Conservation (phyloP, 768 basidiomycete species). For the Pluteus cervinus region DNA sequence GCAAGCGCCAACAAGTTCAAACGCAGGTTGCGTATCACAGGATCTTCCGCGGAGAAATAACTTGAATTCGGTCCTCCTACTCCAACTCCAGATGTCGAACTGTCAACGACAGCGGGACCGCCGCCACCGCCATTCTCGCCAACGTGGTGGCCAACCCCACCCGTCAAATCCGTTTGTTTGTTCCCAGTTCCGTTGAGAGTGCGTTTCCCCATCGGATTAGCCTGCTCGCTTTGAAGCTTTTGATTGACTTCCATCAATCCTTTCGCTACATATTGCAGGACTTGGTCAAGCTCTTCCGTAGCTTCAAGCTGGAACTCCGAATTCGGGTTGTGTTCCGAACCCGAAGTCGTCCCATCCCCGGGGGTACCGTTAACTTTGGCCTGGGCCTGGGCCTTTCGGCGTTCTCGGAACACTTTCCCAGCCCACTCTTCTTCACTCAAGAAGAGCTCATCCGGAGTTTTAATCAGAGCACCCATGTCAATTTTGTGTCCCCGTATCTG, state of each 20-base stretch:
- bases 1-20: conserved; percentile 73
- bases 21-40: conserved; percentile 49
- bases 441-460: conserved; percentile 39
- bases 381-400: conserved; percentile 10
- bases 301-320: conserved; percentile 31
- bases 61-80: conserved; percentile 2
- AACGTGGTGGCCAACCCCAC: conserved; percentile 5
- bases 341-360: conserved; percentile 9
- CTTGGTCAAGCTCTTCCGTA: conserved; percentile 45
- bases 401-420: conserved; percentile 35
- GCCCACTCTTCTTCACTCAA: conserved; percentile 48
- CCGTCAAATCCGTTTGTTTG: conserved; percentile 1
- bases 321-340: conserved; percentile 8
- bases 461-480: conserved; percentile 48
- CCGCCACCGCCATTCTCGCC: background rate
- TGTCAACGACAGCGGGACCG: no score
- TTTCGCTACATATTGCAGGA: conserved; percentile 52
- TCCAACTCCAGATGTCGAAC: background rate
- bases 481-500: conserved; percentile 42
- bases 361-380: conserved; percentile 6
- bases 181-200: background rate
- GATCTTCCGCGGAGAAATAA: conserved; percentile 33
- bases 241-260: conserved; percentile 41
- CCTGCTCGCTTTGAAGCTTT: conserved; percentile 9
- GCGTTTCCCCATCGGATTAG: no score